These are phyloP conservation scores for Fomitopsis pulvina DNA, from an alignment of 768 basidiomycete genomes.

Conservation along the genomic window DNA sequence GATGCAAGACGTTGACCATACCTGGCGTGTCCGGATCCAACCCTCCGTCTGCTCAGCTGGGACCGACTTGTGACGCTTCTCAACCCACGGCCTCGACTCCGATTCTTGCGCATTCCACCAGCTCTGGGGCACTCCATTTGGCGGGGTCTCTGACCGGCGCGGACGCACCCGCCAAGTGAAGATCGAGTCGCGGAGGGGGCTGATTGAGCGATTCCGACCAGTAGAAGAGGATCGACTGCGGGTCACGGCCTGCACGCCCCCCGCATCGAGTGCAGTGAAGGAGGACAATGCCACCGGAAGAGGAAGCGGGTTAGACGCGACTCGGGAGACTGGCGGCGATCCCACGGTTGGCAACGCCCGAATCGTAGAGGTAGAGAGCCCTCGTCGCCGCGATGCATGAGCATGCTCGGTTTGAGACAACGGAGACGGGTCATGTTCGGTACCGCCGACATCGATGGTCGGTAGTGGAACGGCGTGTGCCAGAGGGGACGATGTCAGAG, in stretches of 20 bases:
- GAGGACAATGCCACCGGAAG: slow-evolving; percentile 8
- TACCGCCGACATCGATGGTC: not conserved
- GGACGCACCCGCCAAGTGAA: slow-evolving; percentile 7
- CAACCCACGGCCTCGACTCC: slow-evolving; percentile 21
- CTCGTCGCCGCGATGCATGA: slow-evolving; percentile 3
- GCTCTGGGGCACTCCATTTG: slow-evolving; percentile 14
- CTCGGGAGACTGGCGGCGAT: slow-evolving; percentile 8
- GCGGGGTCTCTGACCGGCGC: slow-evolving; percentile 10
- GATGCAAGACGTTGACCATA: slow-evolving; percentile 3
- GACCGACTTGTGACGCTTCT: slow-evolving; percentile 18
- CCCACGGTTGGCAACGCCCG: slow-evolving; percentile 1
- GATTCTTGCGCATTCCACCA: slow-evolving; percentile 19
- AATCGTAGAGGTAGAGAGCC: slow-evolving; percentile 17
- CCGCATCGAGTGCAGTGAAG: slow-evolving; percentile 5
- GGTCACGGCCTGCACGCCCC: slow-evolving; percentile 2
- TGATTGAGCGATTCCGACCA: slow-evolving; percentile 8
- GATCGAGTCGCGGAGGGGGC: slow-evolving; percentile 14
- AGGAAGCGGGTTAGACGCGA: slow-evolving; percentile 11
- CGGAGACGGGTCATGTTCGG: not conserved
- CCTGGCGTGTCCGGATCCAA: slow-evolving; percentile 22
- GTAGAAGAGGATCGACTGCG: slow-evolving; percentile 11
- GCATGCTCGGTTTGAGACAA: not conserved
- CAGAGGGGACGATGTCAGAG: not conserved
- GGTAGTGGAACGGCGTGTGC: not conserved
- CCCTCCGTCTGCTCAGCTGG: slow-evolving; percentile 23